phyloP scores from a whole-genome alignment of 192 early-diverging fungal genomes.

The Helicostylum pulchrum region DNA sequence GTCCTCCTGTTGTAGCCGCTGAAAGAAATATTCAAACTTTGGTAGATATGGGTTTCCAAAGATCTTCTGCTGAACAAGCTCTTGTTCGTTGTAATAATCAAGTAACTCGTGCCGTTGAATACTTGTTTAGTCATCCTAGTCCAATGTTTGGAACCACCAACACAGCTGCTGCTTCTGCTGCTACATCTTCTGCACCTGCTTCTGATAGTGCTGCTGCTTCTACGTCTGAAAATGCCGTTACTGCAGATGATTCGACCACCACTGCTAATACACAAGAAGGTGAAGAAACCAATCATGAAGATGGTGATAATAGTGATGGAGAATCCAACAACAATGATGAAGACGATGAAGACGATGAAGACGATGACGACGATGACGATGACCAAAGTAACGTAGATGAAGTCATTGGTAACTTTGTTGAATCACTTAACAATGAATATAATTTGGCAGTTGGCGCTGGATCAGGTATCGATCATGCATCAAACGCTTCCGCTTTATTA shows the following conservation, averaged over 20 bases:
- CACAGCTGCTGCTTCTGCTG: conserved; percentile 22
- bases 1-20: conserved; percentile 55
- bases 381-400: conserved; percentile 32
- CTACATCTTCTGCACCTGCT: neutral
- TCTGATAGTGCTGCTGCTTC: conserved; percentile 3
- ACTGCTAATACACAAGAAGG: conserved; percentile 8
- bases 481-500: neutral
- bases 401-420: conserved; percentile 20
- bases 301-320: conserved; percentile 14
- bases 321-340: conserved; percentile 28
- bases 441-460: conserved; percentile 25
- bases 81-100: conserved; percentile 75
- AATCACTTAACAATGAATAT: conserved; percentile 30
- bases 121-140: conserved; percentile 69
- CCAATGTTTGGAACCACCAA: conserved; percentile 25
- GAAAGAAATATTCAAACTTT: conserved; percentile 65
- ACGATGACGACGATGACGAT: conserved; percentile 25
- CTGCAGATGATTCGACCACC: neutral
- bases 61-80: conserved; percentile 72
- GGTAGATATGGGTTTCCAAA: conserved; percentile 85
- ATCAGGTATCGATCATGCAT: conserved; percentile 27
- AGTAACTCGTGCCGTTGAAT: conserved; percentile 79
- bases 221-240: neutral
- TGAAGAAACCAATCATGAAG: conserved; percentile 24
- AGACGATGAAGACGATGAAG: conserved; percentile 28